These are phyloP conservation scores for Vicia faba DNA, from an alignment of 306 rosid genomes.

Conservation along the genomic window DNA sequence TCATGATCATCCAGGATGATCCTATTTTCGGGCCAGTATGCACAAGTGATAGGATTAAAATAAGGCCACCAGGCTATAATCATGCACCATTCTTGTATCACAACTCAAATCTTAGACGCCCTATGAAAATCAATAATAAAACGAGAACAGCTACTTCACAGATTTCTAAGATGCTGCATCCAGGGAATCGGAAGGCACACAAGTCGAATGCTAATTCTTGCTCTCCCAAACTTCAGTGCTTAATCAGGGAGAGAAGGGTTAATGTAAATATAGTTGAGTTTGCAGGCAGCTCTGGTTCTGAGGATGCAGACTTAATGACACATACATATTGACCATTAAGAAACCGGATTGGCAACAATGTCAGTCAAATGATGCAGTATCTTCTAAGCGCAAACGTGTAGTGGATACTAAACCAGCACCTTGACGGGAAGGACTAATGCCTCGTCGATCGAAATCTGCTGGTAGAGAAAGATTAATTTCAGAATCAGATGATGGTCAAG, in stretches of 20 bases:
- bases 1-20: conserved; percentile 54
- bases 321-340: conserved; percentile 50
- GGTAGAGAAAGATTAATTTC: conserved; percentile 50
- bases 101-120: conserved; percentile 45
- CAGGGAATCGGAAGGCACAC: conserved; percentile 41
- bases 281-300: conserved; percentile 69
- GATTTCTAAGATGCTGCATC: conserved; percentile 71
- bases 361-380: conserved; percentile 55
- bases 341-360: conserved; percentile 50
- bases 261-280: conserved; percentile 52
- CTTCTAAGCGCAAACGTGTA: conserved; percentile 61
- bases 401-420: conserved; percentile 56
- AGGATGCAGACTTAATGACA: conserved; percentile 72
- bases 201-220: conserved; percentile 47
- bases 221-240: conserved; percentile 68
- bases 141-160: conserved; percentile 76
- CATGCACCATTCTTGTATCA: conserved; percentile 51
- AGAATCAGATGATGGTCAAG: conserved; percentile 75
- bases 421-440: conserved; percentile 93
- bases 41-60: conserved; percentile 72
- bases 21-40: conserved; percentile 60
- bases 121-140: conserved; percentile 60
- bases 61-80: conserved; percentile 57
- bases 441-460: conserved; percentile 69
- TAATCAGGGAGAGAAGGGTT: conserved; percentile 65